phyloP scores from a whole-genome alignment of 2,329 filamentous ascomycete genomes.

The Ascochyta koolunga region DNA sequence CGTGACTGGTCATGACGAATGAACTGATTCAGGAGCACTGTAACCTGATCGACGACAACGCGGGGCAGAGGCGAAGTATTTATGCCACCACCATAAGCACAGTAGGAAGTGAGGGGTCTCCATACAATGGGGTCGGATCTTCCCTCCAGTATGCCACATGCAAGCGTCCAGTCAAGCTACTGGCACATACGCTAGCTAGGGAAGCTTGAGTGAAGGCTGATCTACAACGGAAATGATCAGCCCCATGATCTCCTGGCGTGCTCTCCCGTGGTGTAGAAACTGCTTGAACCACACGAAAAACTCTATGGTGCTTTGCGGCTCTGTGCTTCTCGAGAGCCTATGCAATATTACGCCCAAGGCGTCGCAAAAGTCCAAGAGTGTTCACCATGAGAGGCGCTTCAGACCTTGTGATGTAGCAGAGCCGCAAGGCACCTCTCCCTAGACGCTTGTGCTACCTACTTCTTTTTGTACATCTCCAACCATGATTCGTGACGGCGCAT shows the following conservation, averaged over 20 bases:
- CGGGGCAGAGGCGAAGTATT: not conserved
- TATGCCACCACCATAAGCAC: not conserved
- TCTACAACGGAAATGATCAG: constrained; percentile 1
- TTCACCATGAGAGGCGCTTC: not conserved
- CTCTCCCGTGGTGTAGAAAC: no score
- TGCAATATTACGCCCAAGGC: no score
- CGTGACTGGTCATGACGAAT: constrained; percentile 16
- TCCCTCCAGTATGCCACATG: not conserved
- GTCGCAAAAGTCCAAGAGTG: no score
- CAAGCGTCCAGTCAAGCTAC: constrained; percentile 1
- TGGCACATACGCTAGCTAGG: not conserved
- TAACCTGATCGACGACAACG: not conserved
- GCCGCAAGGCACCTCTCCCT: not conserved
- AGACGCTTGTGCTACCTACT: not conserved
- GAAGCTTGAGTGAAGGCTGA: constrained; percentile 1
- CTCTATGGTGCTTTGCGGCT: no score
- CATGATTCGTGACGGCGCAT: not conserved
- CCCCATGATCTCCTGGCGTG: not conserved
- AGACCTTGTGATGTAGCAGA: not conserved
- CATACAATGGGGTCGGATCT: not conserved
- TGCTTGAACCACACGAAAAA: no score
- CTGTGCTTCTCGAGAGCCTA: no score
- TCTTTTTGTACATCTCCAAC: not conserved
- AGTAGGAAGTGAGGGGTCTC: constrained; percentile 6
- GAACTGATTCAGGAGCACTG: not conserved